phyloP scores from a whole-genome alignment of 805 yeast genomes.

The Starmerella ratchasimensis region DNA sequence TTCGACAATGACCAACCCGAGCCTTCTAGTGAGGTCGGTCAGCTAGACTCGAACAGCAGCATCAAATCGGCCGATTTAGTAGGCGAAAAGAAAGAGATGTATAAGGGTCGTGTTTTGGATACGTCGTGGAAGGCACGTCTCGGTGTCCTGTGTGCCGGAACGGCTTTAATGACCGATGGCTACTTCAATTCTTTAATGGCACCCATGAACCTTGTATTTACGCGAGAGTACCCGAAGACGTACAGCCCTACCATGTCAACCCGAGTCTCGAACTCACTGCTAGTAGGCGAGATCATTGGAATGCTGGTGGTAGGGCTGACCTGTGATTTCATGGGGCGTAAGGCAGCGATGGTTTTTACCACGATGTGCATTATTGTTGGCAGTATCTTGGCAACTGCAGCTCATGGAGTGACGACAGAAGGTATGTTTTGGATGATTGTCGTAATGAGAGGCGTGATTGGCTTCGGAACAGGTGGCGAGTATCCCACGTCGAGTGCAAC shows the following conservation, averaged over 20 bases:
- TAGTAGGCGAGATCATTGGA: conserved; percentile 59
- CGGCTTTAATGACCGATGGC: conserved; percentile 65
- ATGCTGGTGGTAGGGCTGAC: conserved; percentile 51
- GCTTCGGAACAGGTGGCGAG: conserved; percentile 70
- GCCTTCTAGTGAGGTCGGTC: not conserved
- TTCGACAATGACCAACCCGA: not conserved
- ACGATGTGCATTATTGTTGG: conserved; percentile 51
- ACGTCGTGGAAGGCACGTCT: conserved; percentile 16
- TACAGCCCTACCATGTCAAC: conserved; percentile 40
- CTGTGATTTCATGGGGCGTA: conserved; percentile 55
- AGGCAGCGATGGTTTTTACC: conserved; percentile 50
- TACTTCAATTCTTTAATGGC: conserved; percentile 66
- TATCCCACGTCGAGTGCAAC: conserved; percentile 56
- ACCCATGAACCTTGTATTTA: conserved; percentile 47
- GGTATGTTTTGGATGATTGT: conserved; percentile 71
- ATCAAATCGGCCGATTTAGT: too few species aligned
- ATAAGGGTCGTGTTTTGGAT: conserved; percentile 9
- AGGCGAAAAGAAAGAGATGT: too few species aligned
- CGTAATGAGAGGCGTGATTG: conserved; percentile 61
- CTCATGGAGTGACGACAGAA: conserved; percentile 43
- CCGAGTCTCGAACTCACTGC: conserved; percentile 52
- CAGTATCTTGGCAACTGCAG: conserved; percentile 51
- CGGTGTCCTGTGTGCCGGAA: conserved; percentile 52
- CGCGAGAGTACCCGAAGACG: conserved; percentile 33
- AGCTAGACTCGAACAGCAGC: too few species aligned